Conservation (phyloP, 2,329 filamentous ascomycete genomes). For the Chaetomium olivaceum region DNA sequence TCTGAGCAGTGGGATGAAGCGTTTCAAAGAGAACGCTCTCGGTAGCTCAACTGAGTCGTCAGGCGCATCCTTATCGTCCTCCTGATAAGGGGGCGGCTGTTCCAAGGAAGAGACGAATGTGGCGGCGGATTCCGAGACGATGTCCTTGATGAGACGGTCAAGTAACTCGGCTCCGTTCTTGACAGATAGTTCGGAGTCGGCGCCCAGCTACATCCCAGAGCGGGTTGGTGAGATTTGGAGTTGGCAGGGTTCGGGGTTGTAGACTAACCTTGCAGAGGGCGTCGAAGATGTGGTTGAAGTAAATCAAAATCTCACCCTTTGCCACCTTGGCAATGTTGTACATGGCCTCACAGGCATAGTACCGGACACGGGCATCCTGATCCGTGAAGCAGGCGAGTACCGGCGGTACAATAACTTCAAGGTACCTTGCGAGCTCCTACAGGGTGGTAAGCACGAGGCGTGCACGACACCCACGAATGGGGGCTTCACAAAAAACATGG, state of each 20-base stretch:
- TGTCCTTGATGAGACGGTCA: constrained; percentile 92
- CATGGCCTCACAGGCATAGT: constrained; percentile 99
- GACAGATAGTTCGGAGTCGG: constrained; percentile 93
- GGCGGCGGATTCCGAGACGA: constrained; percentile 90
- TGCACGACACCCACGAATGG: background rate
- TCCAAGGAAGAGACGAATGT: constrained; percentile 92
- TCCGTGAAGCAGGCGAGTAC: constrained; percentile 97
- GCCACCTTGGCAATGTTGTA: constrained; percentile 99
- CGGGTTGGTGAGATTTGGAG: constrained; percentile 15
- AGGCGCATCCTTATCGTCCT: constrained; percentile 48
- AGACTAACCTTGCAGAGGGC: constrained; percentile 82
- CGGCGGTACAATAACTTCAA: constrained; percentile 91
- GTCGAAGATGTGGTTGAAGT: constrained; percentile 99
- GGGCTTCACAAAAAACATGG: background rate
- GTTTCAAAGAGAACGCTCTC: constrained; percentile 86
- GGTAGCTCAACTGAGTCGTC: constrained; percentile 56
- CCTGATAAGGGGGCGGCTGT: constrained; percentile 48
- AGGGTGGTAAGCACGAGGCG: constrained; percentile 17
- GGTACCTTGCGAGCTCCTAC: constrained; percentile 85
- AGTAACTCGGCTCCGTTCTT: constrained; percentile 97
- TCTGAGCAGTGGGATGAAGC: constrained; percentile 89
- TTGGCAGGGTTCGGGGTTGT: constrained; percentile 1
- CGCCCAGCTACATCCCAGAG: constrained; percentile 69
- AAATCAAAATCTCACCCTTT: constrained; percentile 93
- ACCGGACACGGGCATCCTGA: constrained; percentile 93